Evolutionary conservation across 2,329 filamentous ascomycete genomes (phyloP), one percentile per base, ranked within the genome.

Genomic region (Beauveria sp.): DNA sequence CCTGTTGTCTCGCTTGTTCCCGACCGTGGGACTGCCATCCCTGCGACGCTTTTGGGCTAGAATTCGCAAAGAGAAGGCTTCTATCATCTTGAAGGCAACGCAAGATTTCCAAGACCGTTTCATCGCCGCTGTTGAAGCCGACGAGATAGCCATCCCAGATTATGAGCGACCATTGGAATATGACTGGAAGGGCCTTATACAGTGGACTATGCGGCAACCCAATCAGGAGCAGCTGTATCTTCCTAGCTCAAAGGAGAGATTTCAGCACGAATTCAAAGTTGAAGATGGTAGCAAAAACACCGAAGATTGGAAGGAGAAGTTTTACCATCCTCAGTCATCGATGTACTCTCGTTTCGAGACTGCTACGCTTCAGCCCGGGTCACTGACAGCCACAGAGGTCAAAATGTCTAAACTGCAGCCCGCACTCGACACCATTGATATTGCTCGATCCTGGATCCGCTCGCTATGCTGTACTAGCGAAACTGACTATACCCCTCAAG

Each of bases 171-270:
- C 86, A 0, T 71, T 81, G 45, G 79, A 80, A 1, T 91, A 90
- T 63, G 87, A 93, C 68, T 92, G 90, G 88, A 74, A 77, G 10
- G 73, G 71, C 5, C 72, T 93, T 6, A 81, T 92, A 52, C 77
- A 81, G 42, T 93, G 90, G 90, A 81, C 86, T 1, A 75, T 84
- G 65, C 77, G 79, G 24, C 81, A 83, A 4, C 73, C 79, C 26
- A 74, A 74, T 0, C 73, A 77, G 34, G 75, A 79, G 60, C 76
- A 77, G 0, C 68, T 80, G 40, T 70, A 77, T 24, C 76, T 88
- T 2, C 85, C 84, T 1, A 69, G 70, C 3, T 77, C 77, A 1
- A 76, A 78, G 50, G 67, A 72, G 14, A 70, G 71, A n/a, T 70
- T 88, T 2, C 72, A 80, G 3, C 66, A 75, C 16, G 68, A 73